A percentile compares a stretch with the other conserved stretches of the same genome.
These are phyloP conservation scores for Dactylellina leptospora DNA, from an alignment of 2,329 filamentous ascomycete genomes.

Conservation along the genomic window DNA sequence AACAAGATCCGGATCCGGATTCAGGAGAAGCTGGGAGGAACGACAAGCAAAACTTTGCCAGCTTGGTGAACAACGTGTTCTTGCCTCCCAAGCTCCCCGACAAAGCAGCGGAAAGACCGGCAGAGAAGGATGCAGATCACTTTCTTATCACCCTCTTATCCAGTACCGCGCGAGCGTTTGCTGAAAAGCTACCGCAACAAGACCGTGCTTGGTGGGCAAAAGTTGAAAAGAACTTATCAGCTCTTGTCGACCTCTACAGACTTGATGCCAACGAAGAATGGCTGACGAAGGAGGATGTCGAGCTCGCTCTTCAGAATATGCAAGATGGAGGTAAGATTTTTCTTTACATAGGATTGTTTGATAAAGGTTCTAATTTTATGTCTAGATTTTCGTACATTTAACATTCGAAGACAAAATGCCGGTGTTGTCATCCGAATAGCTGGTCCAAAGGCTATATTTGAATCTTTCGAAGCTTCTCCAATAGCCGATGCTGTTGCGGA, in stretches of 20 bases:
- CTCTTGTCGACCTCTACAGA: conserved; percentile 15
- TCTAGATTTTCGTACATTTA: conserved; percentile 60
- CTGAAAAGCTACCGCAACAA: not conserved
- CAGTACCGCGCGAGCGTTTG: conserved; percentile 29
- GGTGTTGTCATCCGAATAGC: conserved; percentile 61
- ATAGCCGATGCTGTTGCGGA: conserved; percentile 60
- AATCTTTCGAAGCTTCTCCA: conserved; percentile 65
- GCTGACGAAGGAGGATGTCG: conserved; percentile 56
- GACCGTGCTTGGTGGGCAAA: conserved; percentile 19
- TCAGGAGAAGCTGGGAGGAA: too few relatives aligned
- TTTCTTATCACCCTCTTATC: conserved; percentile 11
- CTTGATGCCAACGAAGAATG: conserved; percentile 14
- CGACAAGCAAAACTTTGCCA: not conserved
- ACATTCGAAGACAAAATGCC: conserved; percentile 64
- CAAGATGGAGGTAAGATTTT: conserved; percentile 52
- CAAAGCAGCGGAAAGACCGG: conserved; percentile 57
- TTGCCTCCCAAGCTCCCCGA: conserved; percentile 65
- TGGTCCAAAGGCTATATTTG: conserved; percentile 58
- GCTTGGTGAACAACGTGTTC: conserved; percentile 63
- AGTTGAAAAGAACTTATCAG: conserved; percentile 15
- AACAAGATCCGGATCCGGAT: not conserved
- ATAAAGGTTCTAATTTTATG: conserved; percentile 10
- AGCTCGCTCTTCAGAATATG: not conserved
- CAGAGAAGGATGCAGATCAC: conserved; percentile 26
- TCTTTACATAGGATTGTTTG: not conserved